Base-by-base conservation (phyloP, 2,329 filamentous ascomycete genomes). In the Cladosporium phlei region DNA sequence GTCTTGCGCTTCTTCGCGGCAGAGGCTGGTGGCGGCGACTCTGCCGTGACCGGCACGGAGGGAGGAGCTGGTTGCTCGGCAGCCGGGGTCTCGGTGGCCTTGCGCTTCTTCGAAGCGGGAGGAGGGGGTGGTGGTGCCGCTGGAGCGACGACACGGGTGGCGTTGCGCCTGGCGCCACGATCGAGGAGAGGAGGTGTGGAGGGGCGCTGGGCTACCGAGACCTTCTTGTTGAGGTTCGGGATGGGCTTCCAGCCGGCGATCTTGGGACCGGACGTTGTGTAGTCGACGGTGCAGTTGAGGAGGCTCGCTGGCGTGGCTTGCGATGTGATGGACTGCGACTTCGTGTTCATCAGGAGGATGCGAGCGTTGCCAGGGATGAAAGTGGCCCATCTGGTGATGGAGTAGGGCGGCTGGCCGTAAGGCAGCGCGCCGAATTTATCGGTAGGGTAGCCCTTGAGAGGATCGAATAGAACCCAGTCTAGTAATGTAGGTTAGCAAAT, bases 391-490 rank as follows among this genome's bases (percentile, higher is more conserved):
- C 32, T 38, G 30, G 29, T 29, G 43, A 51, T 40, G 25, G 45
- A 32, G 14, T 34, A 12, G 5, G 45, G 47, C 6, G 53, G 49
- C 19, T 29, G 16, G n/a, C 33, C 38, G 14, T 29, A 27, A n/a
- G n/a, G n/a, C n/a, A n/a, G n/a, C n/a, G n/a, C n/a, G n/a, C n/a
- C n/a, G n/a, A n/a, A n/a, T n/a, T n/a, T n/a, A 17, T 43, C 38
- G 5, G 24, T 27, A 14, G 51, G 50, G 32, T 46, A 55, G 43
- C 52, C 50, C 21, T 39, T 51, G 21, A 48, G 32, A 2, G 52
- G 51, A 27, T 61, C 56, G 39, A 59, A 58, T 33, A 61, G 56
- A 16, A 59, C 52, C 57, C 55, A 59, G 30, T 57, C 57, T 59
- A 10, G 38, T 32, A 20, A 29, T 34, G 16, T 24, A 22, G 35